phyloP scores from a whole-genome alignment of 805 yeast species.

The Kodamaea laetipori region DNA sequence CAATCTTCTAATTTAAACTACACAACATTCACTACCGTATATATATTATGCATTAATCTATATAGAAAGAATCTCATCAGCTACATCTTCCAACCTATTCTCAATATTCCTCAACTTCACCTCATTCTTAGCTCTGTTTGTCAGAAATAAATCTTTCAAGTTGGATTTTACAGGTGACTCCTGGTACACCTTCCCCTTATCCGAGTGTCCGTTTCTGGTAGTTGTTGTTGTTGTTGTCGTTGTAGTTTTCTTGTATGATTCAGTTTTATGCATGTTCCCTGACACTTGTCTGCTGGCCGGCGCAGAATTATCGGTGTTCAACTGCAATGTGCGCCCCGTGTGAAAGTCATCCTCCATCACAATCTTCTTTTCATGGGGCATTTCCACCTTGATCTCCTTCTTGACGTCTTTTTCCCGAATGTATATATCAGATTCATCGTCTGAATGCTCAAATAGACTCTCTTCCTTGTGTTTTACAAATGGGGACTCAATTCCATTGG shows the following conservation, averaged over 20 bases:
- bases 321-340: constrained; percentile 6
- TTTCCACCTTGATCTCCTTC: constrained; percentile 2
- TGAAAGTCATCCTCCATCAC: constrained; percentile 13
- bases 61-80: background rate
- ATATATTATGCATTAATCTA: no score
- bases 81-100: constrained; percentile 11
- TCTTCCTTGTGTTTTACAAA: background rate
- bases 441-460: constrained; percentile 6
- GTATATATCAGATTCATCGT: constrained; percentile 7
- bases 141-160: constrained; percentile 10
- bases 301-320: constrained; percentile 5
- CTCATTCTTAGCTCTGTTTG: constrained; percentile 12
- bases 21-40: no score
- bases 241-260: background rate
- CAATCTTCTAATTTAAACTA: no score
- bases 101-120: constrained; percentile 12
- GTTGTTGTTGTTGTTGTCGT: background rate
- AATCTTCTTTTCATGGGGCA: constrained; percentile 6
- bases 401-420: constrained; percentile 1
- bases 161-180: constrained; percentile 9
- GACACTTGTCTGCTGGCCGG: background rate
- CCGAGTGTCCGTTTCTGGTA: background rate
- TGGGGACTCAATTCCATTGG: background rate
- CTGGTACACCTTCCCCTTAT: constrained; percentile 6
- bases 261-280: background rate